phyloP scores from a whole-genome alignment of 139 green algal genomes.

The Chlamydomonas sp. region DNA sequence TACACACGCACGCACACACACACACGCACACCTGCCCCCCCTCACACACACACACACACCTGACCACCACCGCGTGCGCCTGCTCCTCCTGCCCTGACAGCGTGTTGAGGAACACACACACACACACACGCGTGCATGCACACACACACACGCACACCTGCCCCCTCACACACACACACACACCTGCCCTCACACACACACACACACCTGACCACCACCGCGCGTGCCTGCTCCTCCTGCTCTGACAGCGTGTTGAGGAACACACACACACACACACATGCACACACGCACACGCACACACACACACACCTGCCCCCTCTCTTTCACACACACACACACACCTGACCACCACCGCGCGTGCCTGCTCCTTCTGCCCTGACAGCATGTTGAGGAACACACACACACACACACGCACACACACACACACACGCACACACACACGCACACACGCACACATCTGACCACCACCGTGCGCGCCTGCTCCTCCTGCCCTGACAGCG shows the following conservation, averaged over 20 bases:
- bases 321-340: conserved; percentile 1
- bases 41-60: neutral
- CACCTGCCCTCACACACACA: too few relatives aligned
- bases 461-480: too few relatives aligned
- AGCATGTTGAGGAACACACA: too few relatives aligned
- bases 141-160: too few relatives aligned
- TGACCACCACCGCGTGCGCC: neutral
- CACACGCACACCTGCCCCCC: neutral
- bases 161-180: conserved; percentile 1
- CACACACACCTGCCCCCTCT: neutral
- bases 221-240: too few relatives aligned
- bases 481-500: neutral
- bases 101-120: neutral
- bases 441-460: neutral
- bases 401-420: neutral
- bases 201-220: neutral
- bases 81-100: neutral
- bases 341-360: neutral
- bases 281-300: neutral
- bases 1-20: neutral
- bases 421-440: neutral
- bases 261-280: conserved; percentile 1
- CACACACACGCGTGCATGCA: neutral
- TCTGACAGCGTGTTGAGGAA: neutral
- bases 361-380: neutral